Base-by-base conservation (phyloP, 192 early-diverging fungal genomes). In the Funneliformis geosporum region DNA sequence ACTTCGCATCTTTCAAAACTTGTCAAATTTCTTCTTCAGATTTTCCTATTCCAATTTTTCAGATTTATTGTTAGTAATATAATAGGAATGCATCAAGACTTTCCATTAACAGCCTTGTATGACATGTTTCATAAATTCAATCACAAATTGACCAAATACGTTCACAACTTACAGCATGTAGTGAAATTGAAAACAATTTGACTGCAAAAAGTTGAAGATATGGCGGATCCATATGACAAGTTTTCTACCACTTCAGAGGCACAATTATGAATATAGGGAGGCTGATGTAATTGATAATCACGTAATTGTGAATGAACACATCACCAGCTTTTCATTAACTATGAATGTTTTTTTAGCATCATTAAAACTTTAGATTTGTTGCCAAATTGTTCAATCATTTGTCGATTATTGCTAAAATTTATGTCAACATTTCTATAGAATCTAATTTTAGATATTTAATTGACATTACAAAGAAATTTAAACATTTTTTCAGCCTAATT, bases 81-180 rank as follows among this genome's bases (percentile, higher is more conserved):
- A n/a, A 8, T 8, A 64, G 27, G 7, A 11, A 46, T 43, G n/a
- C 21, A 7, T 46, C 23, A 43, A n/a, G 44, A 46, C 27, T 27
- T n/a, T 39, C 21, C 43, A 11, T 1, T 5, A 43, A 43, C 2
- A 64, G 4, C 25, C 10, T 27, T 3, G 33, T 68, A 11, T 38
- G 1, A 40, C 18, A 39, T 25, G 16, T 39, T 42, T 38, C 66
- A 11, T 25, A 21, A 68, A 42, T 39, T 39, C 33, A 68, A 5
- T 39, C 33, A 68, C 66, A 72, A 50, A 2, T 8, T 50, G 70
- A 72, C 44, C 70, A 72, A 72, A 72, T 47, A 2, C 70, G 28
- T 72, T 72, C 70, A 23, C 70, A 72, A 50, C 47, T 72, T 25
- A 44, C 70, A 27, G 70, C 42, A 72, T 72, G 43, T 72, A 44